Conservation (phyloP, 176 grass and related monocot genomes). For the Aegilops umbellulata region DNA sequence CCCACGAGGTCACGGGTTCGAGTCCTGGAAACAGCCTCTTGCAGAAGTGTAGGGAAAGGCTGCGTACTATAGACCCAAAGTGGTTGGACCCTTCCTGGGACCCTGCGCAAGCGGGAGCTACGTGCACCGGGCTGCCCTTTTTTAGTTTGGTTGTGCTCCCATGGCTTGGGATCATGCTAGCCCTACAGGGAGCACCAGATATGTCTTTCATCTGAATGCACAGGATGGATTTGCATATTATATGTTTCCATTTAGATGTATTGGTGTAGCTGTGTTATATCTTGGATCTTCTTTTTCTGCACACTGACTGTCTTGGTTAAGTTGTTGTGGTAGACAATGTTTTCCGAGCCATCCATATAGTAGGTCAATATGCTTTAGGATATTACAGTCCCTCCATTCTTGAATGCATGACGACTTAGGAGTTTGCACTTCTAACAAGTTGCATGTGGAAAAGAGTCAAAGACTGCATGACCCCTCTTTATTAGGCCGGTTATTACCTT, state of each 20-base stretch:
- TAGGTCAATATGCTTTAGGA: background rate
- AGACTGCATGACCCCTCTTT: background rate
- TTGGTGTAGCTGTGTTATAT: background rate
- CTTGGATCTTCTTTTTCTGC: background rate
- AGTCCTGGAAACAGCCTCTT: no score
- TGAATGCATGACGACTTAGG: background rate
- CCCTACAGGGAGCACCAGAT: background rate
- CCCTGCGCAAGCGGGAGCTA: no score
- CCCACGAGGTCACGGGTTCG: no score
- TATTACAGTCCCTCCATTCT: background rate
- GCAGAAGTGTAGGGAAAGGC: no score
- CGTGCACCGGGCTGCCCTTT: background rate
- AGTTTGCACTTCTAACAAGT: background rate
- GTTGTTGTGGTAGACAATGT: background rate
- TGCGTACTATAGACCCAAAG: no score
- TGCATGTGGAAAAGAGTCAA: background rate
- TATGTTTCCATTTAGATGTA: slow-evolving; percentile 10
- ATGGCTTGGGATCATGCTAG: background rate
- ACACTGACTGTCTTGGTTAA: slow-evolving; percentile 1
- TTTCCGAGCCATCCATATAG: background rate
- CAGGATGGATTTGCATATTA: background rate
- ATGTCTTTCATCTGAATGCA: slow-evolving; percentile 4
- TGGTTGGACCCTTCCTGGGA: no score
- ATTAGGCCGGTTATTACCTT: background rate
- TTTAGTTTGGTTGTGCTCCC: background rate